Evolutionary conservation across 164 flowering plant species (phyloP).

Genomic region (Kalanchoe fedtschenkoi): DNA sequence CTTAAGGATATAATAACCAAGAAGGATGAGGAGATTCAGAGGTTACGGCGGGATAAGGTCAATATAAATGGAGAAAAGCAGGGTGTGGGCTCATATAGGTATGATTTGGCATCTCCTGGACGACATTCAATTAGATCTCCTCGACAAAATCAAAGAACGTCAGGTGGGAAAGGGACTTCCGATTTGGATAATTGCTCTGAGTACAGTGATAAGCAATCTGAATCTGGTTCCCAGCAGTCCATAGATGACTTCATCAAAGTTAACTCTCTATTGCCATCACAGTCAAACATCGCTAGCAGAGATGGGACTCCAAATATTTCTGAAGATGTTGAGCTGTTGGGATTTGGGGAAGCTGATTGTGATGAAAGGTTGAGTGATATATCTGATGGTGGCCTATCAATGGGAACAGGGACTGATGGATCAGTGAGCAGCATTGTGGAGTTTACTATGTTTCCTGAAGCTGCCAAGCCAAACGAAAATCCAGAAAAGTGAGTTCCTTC

Average conservation of each 20-base stretch:
- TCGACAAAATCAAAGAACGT: slow-evolving; percentile 14
- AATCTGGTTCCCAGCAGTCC: slow-evolving; percentile 44
- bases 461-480: slow-evolving; percentile 22
- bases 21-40: slow-evolving; percentile 58
- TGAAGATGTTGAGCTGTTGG: slow-evolving; percentile 52
- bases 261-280: slow-evolving; percentile 18
- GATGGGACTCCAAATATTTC: slow-evolving; percentile 16
- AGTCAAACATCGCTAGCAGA: slow-evolving; percentile 22
- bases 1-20: slow-evolving; percentile 42
- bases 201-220: slow-evolving; percentile 46
- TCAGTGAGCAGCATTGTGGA: slow-evolving; percentile 51
- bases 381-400: slow-evolving; percentile 64
- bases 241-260: slow-evolving; percentile 31
- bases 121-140: slow-evolving; percentile 33
- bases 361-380: slow-evolving; percentile 73
- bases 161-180: slow-evolving; percentile 31
- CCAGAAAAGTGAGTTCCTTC: slow-evolving; percentile 13
- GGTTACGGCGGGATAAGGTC: slow-evolving; percentile 22
- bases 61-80: slow-evolving; percentile 25
- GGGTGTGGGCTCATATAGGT: slow-evolving; percentile 17
- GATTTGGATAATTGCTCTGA: slow-evolving; percentile 46
- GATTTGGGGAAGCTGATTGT: slow-evolving; percentile 49
- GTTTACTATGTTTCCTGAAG: slow-evolving; percentile 57
- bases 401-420: slow-evolving; percentile 78
- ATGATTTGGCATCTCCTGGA: slow-evolving; percentile 44